phyloP scores from a whole-genome alignment of 225 moss, liverwort and hornwort genomes.

The Pleurozium schreberi region DNA sequence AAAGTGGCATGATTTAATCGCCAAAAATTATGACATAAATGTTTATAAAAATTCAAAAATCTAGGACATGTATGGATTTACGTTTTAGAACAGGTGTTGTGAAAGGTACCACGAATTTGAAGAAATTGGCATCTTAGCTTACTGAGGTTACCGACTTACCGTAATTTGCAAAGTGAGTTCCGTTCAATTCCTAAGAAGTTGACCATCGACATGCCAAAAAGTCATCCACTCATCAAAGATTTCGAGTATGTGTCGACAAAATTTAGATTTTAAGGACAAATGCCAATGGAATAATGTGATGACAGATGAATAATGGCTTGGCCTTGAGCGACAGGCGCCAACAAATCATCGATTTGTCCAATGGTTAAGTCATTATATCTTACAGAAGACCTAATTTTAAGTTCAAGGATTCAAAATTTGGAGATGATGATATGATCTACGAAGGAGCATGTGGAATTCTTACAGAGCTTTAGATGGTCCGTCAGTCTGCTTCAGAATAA shows the following conservation, averaged over 20 bases:
- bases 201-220: neutral
- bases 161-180: neutral
- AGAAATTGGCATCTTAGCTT: neutral
- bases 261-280: neutral
- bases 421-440: neutral
- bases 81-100: neutral
- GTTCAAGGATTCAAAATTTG: neutral
- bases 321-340: neutral
- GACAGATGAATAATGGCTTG: neutral
- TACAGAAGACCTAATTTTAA: neutral
- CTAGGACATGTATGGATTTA: neutral
- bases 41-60: neutral
- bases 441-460: neutral
- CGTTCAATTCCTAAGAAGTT: neutral
- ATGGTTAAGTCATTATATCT: neutral
- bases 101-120: neutral
- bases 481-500: neutral
- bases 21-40: neutral
- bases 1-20: neutral
- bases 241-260: neutral
- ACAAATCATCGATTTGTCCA: neutral
- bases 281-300: neutral
- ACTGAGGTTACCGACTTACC: neutral
- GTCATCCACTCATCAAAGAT: neutral
- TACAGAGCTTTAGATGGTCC: neutral